Evolutionary conservation across 2,329 filamentous ascomycete genomes (phyloP), one percentile per base, ranked within the genome.

Genomic region (Penicillium decumbens): DNA sequence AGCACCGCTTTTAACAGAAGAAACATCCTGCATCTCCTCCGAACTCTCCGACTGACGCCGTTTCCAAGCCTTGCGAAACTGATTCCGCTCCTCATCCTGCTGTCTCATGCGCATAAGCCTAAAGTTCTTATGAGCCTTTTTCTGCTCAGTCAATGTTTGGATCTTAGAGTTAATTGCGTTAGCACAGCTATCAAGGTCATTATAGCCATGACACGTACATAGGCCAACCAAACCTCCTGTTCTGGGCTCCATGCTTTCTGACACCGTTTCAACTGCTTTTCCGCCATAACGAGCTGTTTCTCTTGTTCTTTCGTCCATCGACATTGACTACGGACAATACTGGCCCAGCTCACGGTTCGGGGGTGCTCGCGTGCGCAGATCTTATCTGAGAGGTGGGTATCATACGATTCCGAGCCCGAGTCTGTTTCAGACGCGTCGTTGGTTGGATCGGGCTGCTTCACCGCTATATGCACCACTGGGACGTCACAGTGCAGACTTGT

Each of bases 171-270:
- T 8, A 45, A 30, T 20, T 20, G 27, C 23, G 47, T 40, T 38
- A 13, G 23, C 44, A 44, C 24, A 15, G 20, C 15, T 13, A 15
- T 42, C 33, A 52, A 61, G 65, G 46, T 61, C 15, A 12, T 8
- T 20, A 20, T 20, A 12, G 20, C 33, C 15, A 37, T 20, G 43
- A 29, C 49, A 62, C 66, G 48, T 61, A 70, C 67, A 63, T 62
- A 59, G 15, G 56, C 50, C 47, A 70, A 45, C 66, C 66, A 69
- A 13, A 69, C 32, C 39, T 69, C 67, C 43, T 69, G 66, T 45
- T 69, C 65, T 8, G 66, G 68, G 45, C 64, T 67, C 65, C 65
- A 69, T 1, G 66, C 64, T 50, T 64, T 69, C 46, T 69, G 67
- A 54, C 67, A 69, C 24, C 61, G 53, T 32, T 55, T 63, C 41